Base-by-base conservation (phyloP, 345 rosid genomes). In the Euclidium syriacum region DNA sequence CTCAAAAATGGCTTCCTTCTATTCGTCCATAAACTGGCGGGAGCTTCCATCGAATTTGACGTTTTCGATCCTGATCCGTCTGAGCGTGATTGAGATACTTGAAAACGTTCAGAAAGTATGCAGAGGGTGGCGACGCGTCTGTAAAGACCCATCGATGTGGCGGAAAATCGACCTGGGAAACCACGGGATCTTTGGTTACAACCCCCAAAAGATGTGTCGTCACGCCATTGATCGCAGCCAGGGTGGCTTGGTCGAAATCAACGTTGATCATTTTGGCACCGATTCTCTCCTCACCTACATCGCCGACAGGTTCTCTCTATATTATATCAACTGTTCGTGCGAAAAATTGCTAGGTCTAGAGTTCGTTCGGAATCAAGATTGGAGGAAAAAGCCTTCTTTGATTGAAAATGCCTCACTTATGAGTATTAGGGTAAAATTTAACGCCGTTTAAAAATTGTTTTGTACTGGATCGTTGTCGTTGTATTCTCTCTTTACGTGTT, bases 151-250 rank as follows among this genome's bases (percentile, higher is more conserved):
- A 3, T 61, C 67, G 4, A 70, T 78, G 71, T 82, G 87, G 78
- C 65, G 76, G 26, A 33, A 50, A 57, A 70, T 83, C 58, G 77
- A 78, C 52, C 72, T 83, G 72, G 52, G 4, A 30, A 46, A 58
- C 17, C 11, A 0, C 2, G 19, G 11, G 33, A 70, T 20, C 7
- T 6, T 33, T 26, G 65, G 50, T 0, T 1, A 9, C 17, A 62
- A 42, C 50, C 8, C 50, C 32, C 72, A 27, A 3, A 32, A 6
- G 18, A 44, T 82, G 44, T 82, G 75, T 42, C 44, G 65, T 49
- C 26, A 53, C 40, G 91, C 88, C 32, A 67, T 83, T n/a, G 83
- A 81, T 47, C 79, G 74, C 17, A 79, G 86, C 75, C 38, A 9
- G 10, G 85, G 86, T 18, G 67, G 40, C 3, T 43, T 78, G 75